Conservation (phyloP, 1,284 basidiomycete genomes). For the Ustilago bromivora region DNA sequence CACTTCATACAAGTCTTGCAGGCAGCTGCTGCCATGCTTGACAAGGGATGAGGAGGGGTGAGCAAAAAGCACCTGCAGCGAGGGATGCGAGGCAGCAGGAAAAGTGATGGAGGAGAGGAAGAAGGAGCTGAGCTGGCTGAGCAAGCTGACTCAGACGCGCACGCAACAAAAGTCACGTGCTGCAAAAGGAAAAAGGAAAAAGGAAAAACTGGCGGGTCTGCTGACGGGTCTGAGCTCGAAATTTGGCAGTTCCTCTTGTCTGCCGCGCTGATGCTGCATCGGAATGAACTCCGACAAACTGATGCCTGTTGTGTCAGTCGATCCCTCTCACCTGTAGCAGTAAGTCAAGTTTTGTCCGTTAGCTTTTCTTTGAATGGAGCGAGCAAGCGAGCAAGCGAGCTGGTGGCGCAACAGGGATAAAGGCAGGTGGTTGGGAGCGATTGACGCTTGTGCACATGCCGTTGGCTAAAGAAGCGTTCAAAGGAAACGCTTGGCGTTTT, state of each 20-base stretch:
- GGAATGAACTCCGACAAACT: slow-evolving; percentile 6
- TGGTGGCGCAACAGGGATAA: neutral
- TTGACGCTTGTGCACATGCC: neutral
- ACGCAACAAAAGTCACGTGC: too few relatives aligned
- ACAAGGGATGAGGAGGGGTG: too few relatives aligned
- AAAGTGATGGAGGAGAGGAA: too few relatives aligned
- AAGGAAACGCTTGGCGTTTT: neutral
- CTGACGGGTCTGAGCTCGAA: slow-evolving; percentile 11
- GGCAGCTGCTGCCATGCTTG: too few relatives aligned
- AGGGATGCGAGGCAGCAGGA: too few relatives aligned
- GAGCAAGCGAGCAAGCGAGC: neutral
- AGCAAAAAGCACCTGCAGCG: too few relatives aligned
- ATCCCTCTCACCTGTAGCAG: too few relatives aligned
- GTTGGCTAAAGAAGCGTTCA: neutral
- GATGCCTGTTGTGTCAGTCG: neutral
- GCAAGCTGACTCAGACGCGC: too few relatives aligned
- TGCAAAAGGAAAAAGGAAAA: neutral
- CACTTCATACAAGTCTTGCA: too few relatives aligned
- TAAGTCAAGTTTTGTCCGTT: too few relatives aligned
- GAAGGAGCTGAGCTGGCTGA: too few relatives aligned
- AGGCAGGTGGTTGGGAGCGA: neutral
- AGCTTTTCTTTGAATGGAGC: too few relatives aligned
- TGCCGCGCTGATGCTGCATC: slow-evolving; percentile 1
- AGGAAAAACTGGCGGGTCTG: neutral
- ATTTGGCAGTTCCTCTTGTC: neutral